A percentile compares a stretch with the other conserved stretches of the same genome.
Conservation (phyloP, 2,329 filamentous ascomycete genomes). For the Capronia americana region DNA sequence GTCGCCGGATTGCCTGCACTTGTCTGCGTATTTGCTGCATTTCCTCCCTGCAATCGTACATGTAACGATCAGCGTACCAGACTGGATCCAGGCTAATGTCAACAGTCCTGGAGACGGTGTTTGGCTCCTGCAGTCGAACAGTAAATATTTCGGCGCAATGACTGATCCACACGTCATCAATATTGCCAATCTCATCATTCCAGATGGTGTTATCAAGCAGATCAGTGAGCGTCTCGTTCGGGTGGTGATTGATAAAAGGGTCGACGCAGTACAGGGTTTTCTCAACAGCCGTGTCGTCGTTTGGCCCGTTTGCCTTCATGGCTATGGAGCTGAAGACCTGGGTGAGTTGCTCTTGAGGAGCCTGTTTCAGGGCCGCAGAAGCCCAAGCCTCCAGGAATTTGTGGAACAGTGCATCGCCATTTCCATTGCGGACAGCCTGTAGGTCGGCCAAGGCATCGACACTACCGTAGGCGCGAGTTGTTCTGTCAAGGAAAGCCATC, state of each 20-base stretch:
- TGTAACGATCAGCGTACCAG: slow-evolving; percentile 67
- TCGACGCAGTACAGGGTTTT: slow-evolving; percentile 50
- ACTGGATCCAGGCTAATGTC: slow-evolving; percentile 60
- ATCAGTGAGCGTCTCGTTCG: slow-evolving; percentile 59
- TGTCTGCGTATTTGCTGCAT: slow-evolving; percentile 55
- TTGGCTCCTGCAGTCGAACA: slow-evolving; percentile 51
- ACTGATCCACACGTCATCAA: slow-evolving; percentile 57
- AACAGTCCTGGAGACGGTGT: slow-evolving; percentile 45
- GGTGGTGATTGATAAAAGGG: slow-evolving; percentile 47
- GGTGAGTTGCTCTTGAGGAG: slow-evolving; percentile 50
- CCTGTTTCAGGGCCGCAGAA: slow-evolving; percentile 51
- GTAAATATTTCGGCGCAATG: slow-evolving; percentile 62
- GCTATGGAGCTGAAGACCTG: slow-evolving; percentile 57
- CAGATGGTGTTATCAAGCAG: slow-evolving; percentile 60
- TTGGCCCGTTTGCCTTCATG: slow-evolving; percentile 44
- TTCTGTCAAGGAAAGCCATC: slow-evolving; percentile 66
- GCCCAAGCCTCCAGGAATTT: slow-evolving; percentile 60
- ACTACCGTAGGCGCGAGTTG: slow-evolving; percentile 65
- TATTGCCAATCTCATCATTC: slow-evolving; percentile 49
- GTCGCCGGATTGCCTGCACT: slow-evolving; percentile 41
- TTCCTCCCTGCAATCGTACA: slow-evolving; percentile 57
- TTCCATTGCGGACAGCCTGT: slow-evolving; percentile 47
- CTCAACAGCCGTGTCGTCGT: slow-evolving; percentile 39
- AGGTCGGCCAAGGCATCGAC: slow-evolving; percentile 57
- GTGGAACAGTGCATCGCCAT: slow-evolving; percentile 42